Evolutionary conservation across 2,329 filamentous ascomycete species (phyloP), one percentile per base, ranked within the genome.

Genomic region (Microthyrium microscopicum): DNA sequence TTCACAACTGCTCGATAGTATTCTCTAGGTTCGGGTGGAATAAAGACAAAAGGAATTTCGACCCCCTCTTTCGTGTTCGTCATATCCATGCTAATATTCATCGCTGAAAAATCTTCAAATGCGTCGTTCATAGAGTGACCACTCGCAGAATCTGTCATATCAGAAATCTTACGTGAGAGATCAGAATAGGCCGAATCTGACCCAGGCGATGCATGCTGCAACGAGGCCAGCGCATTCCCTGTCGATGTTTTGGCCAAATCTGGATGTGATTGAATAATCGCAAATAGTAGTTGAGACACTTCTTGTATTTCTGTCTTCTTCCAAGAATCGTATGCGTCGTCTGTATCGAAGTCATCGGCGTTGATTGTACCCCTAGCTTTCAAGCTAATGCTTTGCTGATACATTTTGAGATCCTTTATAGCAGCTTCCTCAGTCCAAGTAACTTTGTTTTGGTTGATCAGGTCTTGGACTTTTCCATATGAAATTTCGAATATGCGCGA

Each of bases 391-490:
- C 87, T 77, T 41, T 82, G 76, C 52, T 94, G 89, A 51, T 98
- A 98, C 7, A 77, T 71, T 56, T 98, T 98, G 45, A 95, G 67
- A 51, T 98, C 89, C 44, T 76, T 76, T 39, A 98, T 61, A 2
- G 87, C 89, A 26, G 83, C 82, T 50, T 87, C 82, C 50, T 92
- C 84, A 1, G 83, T 94, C 89, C 89, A 98, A 2, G 70, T 56
- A 4, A 72, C 65, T 43, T 77, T 79, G 54, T 92, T 72, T 31
- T 73, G 69, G 53, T 92, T 79, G 49, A 98, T 81, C 46, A 94
- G 85, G 27, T 70, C 69, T 57, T 98, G 89, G 5, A 85, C 77
- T 43, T 89, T 75, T 2, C 75, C 73, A 42, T 78, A 73, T 27
- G 74, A 73, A 38, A 87, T 66, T 28, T 78, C 79, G 55, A 95